A percentile compares a stretch with the other conserved stretches of the same genome.
Evolutionary conservation across 2,329 filamentous ascomycete genomes (phyloP).

Genomic region (Nothomitra cinnamomea): DNA sequence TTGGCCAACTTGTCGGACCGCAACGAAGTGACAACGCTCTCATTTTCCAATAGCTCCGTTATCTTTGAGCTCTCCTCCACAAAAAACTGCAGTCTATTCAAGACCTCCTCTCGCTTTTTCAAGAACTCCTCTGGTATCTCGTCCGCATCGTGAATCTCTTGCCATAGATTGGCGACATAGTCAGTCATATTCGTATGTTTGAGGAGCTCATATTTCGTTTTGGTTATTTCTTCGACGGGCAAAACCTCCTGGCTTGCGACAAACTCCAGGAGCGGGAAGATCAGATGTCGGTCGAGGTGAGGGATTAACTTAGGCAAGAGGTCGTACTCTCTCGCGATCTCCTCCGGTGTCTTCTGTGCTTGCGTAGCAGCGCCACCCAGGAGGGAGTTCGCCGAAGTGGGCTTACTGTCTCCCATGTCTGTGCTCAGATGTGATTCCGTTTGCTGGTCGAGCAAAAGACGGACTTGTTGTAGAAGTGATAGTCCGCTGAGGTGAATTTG

Average conservation of each 20-base stretch:
- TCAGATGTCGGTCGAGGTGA: conserved; percentile 86
- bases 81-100: conserved; percentile 65
- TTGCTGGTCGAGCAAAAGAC: too few species aligned
- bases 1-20: conserved; percentile 97
- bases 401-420: conserved; percentile 33
- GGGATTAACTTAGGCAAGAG: conserved; percentile 79
- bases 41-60: conserved; percentile 66
- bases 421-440: neutral
- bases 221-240: conserved; percentile 53
- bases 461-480: neutral
- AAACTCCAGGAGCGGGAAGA: conserved; percentile 94
- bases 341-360: conserved; percentile 25
- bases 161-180: conserved; percentile 83
- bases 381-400: conserved; percentile 31
- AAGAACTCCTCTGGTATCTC: conserved; percentile 71
- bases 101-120: conserved; percentile 76
- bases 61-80: conserved; percentile 83
- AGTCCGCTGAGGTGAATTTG: neutral
- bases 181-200: conserved; percentile 99
- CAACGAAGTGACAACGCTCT: conserved; percentile 79
- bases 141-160: conserved; percentile 67
- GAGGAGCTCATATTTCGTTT: conserved; percentile 82
- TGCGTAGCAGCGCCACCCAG: conserved; percentile 31
- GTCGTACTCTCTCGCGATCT: conserved; percentile 50
- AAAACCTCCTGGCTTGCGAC: conserved; percentile 67